Percentiles rank a stretch among this genome's conserved stretches.
Conservation (phyloP, 2,329 filamentous ascomycete genomes). For the Neonectria hederae region DNA sequence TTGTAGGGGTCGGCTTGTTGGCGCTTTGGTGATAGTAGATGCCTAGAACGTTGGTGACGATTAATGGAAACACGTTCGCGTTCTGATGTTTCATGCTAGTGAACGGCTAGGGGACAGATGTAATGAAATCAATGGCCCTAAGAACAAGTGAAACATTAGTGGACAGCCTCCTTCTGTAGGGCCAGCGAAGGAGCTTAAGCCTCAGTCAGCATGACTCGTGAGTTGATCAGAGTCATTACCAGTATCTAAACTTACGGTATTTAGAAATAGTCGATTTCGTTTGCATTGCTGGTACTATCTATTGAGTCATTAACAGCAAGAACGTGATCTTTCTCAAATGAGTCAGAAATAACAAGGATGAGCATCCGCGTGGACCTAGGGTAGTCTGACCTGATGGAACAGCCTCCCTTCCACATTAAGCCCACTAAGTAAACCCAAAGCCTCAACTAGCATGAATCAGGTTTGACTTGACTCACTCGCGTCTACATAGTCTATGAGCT, state of each 20-base stretch:
- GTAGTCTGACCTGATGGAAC: not conserved
- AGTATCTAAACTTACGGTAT: not conserved
- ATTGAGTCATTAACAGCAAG: not conserved
- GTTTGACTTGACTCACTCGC: not conserved
- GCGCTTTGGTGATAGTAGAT: slow-evolving; percentile 24
- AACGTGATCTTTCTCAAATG: not conserved
- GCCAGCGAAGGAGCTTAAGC: not conserved
- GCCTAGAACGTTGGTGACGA: not conserved
- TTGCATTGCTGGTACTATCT: not conserved
- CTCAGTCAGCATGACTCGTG: not conserved
- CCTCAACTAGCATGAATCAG: not conserved
- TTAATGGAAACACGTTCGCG: not conserved
- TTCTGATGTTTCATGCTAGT: not conserved
- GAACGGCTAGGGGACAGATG: not conserved
- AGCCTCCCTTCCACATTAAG: not conserved
- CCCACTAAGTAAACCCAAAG: not conserved
- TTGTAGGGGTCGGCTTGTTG: slow-evolving; percentile 28
- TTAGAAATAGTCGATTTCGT: not conserved
- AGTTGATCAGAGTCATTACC: not conserved
- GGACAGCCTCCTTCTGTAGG: not conserved
- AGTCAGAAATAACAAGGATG: not conserved
- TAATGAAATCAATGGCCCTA: not conserved
- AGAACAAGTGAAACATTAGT: not conserved
- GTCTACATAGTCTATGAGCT: too few species aligned
- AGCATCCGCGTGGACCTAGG: not conserved